phyloP scores from a whole-genome alignment of 1,284 basidiomycete genomes.

The Fomes fomentarius region DNA sequence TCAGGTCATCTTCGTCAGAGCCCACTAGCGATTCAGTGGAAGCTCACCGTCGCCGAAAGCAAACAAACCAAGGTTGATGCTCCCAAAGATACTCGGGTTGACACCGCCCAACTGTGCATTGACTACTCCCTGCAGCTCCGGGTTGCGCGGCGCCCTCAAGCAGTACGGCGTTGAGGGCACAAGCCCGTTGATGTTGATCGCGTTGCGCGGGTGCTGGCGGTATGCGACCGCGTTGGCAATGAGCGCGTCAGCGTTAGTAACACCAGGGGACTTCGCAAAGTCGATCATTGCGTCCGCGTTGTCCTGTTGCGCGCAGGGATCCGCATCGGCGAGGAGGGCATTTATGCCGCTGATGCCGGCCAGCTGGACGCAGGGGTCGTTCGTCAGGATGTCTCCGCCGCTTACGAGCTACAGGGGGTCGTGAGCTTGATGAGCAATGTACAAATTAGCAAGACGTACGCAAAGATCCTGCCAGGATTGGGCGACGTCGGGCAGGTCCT shows the following conservation, averaged over 20 bases:
- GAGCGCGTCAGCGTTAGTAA: constrained; percentile 42
- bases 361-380: constrained; percentile 43
- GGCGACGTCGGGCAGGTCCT: constrained; percentile 32
- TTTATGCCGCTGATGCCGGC: constrained; percentile 44
- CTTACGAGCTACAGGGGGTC: constrained; percentile 46
- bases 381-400: constrained; percentile 43
- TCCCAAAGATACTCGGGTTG: constrained; percentile 31
- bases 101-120: constrained; percentile 50
- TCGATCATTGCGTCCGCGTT: constrained; percentile 51
- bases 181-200: constrained; percentile 29
- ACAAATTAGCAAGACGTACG: neutral
- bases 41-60: constrained; percentile 35
- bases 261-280: constrained; percentile 46
- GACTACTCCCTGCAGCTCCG: constrained; percentile 49
- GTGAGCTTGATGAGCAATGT: constrained; percentile 34
- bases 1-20: no score
- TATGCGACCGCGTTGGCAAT: constrained; percentile 46
- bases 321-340: constrained; percentile 45
- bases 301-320: constrained; percentile 51
- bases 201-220: constrained; percentile 44
- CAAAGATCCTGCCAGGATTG: constrained; percentile 36
- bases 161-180: constrained; percentile 36
- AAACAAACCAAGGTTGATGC: constrained; percentile 26
- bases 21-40: constrained; percentile 37
- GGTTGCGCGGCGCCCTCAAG: constrained; percentile 50